Evolutionary conservation across 768 basidiomycete genomes (phyloP).

Genomic region (Kwoniella sp.): DNA sequence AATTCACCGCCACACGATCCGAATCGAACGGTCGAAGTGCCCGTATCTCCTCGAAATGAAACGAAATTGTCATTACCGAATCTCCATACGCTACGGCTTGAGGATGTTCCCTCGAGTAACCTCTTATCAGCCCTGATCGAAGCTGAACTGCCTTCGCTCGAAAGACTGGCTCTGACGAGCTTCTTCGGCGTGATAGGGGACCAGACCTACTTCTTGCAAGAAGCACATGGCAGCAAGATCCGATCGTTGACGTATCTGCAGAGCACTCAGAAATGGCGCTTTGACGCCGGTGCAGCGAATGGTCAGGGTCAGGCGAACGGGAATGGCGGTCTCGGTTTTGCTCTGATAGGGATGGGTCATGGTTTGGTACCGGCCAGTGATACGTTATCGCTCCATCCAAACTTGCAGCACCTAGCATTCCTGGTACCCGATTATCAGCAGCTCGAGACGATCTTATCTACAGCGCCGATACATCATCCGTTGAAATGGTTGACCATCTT

Average conservation of each 20-base stretch:
- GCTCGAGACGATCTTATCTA: slow-evolving; percentile 13
- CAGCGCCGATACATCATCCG: slow-evolving; percentile 26
- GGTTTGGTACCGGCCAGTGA: slow-evolving; percentile 27
- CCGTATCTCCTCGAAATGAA: not conserved
- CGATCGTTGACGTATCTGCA: slow-evolving; percentile 44
- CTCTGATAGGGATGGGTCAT: not conserved
- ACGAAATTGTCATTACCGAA: slow-evolving; percentile 19
- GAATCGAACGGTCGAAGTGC: not conserved
- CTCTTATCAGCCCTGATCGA: slow-evolving; percentile 35
- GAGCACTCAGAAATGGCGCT: slow-evolving; percentile 39
- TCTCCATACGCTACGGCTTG: slow-evolving; percentile 44
- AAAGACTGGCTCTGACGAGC: slow-evolving; percentile 35
- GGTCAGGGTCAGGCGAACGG: not conserved
- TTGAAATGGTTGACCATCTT: slow-evolving; percentile 39
- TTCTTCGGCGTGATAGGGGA: slow-evolving; percentile 32
- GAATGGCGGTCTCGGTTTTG: not conserved
- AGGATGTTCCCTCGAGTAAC: slow-evolving; percentile 34
- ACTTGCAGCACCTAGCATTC: slow-evolving; percentile 36
- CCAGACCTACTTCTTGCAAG: slow-evolving; percentile 36
- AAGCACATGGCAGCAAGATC: slow-evolving; percentile 42
- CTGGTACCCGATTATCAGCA: slow-evolving; percentile 31
- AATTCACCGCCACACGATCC: not conserved
- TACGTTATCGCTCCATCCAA: slow-evolving; percentile 39
- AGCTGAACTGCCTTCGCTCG: slow-evolving; percentile 40
- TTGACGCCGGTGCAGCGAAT: not conserved